Conservation (phyloP, 1,284 basidiomycete genomes). For the Heterobasidion occidentale region DNA sequence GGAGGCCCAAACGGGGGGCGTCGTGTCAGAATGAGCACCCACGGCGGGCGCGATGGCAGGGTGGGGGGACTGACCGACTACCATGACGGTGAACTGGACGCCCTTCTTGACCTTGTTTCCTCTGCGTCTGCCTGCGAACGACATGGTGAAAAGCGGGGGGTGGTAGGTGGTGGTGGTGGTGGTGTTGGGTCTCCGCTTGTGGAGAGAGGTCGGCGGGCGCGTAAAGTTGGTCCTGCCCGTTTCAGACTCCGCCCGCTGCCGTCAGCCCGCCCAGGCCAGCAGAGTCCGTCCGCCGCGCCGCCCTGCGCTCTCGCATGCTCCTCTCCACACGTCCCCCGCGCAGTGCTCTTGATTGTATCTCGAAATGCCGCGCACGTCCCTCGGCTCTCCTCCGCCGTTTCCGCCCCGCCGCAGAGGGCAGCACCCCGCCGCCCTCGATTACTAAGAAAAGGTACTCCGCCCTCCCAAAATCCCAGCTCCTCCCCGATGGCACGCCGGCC, state of each 20-base stretch:
- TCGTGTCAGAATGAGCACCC: constrained; percentile 8
- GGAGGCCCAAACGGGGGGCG: neutral
- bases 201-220: constrained; percentile 11
- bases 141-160: constrained; percentile 42
- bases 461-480: constrained; percentile 38
- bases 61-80: constrained; percentile 63
- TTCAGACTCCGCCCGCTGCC: constrained; percentile 20
- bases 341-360: neutral
- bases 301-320: constrained; percentile 1
- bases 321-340: neutral
- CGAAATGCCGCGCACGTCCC: neutral
- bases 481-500: constrained; percentile 29
- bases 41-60: neutral
- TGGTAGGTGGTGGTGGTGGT: constrained; percentile 9
- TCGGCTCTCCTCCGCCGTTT: neutral
- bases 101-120: constrained; percentile 97
- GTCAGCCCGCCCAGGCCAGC: neutral
- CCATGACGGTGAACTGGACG: constrained; percentile 94
- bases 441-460: constrained; percentile 49
- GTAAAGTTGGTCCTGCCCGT: constrained; percentile 11
- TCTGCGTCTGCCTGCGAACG: constrained; percentile 78
- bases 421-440: constrained; percentile 15
- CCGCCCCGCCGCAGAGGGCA: neutral
- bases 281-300: neutral
- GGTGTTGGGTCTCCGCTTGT: constrained; percentile 7